Conservation (phyloP, 768 basidiomycete species). For the Leucocoprinus sp. region DNA sequence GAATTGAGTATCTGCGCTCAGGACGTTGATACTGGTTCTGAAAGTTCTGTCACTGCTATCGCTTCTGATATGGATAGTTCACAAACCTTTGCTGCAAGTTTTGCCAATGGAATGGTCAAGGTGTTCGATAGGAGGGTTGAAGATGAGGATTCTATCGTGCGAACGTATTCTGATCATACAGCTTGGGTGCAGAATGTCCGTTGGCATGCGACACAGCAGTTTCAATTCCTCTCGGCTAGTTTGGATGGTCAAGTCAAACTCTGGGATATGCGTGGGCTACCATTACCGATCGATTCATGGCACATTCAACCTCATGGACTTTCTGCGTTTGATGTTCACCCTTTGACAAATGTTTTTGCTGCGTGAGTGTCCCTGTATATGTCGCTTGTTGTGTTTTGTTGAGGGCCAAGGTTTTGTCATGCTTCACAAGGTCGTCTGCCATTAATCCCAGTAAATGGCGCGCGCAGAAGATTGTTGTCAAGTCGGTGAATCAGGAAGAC, state of each 20-base stretch:
- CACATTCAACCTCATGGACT: slow-evolving; percentile 64
- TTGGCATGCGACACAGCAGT: slow-evolving; percentile 63
- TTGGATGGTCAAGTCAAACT: slow-evolving; percentile 84
- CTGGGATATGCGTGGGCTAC: slow-evolving; percentile 76
- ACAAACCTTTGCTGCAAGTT: slow-evolving; percentile 80
- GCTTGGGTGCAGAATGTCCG: slow-evolving; percentile 90
- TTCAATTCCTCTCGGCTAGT: slow-evolving; percentile 80
- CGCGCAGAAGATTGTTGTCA: slow-evolving; percentile 46
- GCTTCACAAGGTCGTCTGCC: slow-evolving; percentile 36
- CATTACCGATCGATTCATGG: slow-evolving; percentile 53
- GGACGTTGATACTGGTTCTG: slow-evolving; percentile 87
- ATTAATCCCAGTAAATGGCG: slow-evolving; percentile 44
- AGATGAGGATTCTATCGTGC: slow-evolving; percentile 75
- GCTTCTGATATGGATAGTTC: slow-evolving; percentile 68
- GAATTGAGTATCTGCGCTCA: slow-evolving; percentile 21
- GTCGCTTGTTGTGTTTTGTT: neutral
- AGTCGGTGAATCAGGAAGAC: slow-evolving; percentile 33
- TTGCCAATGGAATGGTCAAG: slow-evolving; percentile 85
- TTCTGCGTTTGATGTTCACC: slow-evolving; percentile 81
- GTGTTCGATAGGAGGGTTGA: slow-evolving; percentile 88
- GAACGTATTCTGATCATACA: slow-evolving; percentile 65
- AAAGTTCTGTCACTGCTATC: slow-evolving; percentile 84
- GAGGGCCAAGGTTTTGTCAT: neutral
- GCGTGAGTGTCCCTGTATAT: slow-evolving; percentile 54
- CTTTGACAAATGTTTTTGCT: slow-evolving; percentile 75